These are phyloP conservation scores for Annulohypoxylon maeteangense DNA, from an alignment of 495 filamentous ascomycete genomes.

Conservation along the genomic window DNA sequence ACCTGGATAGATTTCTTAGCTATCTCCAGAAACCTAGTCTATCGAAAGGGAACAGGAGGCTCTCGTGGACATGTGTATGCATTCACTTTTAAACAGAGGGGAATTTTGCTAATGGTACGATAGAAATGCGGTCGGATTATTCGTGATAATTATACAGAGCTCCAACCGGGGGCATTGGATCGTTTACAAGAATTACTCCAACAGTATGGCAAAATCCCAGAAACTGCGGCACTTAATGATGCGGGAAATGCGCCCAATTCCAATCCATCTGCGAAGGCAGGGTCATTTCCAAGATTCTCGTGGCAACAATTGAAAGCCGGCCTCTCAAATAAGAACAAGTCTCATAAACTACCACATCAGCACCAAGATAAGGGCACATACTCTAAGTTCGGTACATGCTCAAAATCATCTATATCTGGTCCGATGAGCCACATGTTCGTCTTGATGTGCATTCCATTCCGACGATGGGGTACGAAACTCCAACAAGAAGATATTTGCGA, in stretches of 20 bases:
- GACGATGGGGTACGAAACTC: conserved; percentile 24
- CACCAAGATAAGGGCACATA: background rate
- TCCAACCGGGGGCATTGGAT: conserved; percentile 12
- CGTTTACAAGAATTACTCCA: background rate
- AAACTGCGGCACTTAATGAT: background rate
- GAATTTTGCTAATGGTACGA: background rate
- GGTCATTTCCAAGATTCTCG: background rate
- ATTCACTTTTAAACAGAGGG: background rate
- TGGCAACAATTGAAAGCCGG: background rate
- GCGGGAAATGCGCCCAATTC: background rate
- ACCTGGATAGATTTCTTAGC: background rate
- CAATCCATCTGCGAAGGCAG: background rate
- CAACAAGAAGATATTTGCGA: conserved; percentile 12
- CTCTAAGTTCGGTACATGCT: background rate
- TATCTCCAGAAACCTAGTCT: background rate
- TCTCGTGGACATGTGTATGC: background rate
- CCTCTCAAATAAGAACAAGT: background rate
- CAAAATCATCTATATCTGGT: background rate
- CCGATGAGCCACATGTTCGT: conserved; percentile 2
- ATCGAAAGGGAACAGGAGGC: background rate
- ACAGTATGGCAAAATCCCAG: background rate
- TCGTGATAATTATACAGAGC: conserved; percentile 29
- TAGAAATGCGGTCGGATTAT: conserved; percentile 12
- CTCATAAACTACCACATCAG: background rate
- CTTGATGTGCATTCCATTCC: conserved; percentile 19